Base-by-base conservation (phyloP, 352 stramenopile genomes). In the Phytophthora citricola region DNA sequence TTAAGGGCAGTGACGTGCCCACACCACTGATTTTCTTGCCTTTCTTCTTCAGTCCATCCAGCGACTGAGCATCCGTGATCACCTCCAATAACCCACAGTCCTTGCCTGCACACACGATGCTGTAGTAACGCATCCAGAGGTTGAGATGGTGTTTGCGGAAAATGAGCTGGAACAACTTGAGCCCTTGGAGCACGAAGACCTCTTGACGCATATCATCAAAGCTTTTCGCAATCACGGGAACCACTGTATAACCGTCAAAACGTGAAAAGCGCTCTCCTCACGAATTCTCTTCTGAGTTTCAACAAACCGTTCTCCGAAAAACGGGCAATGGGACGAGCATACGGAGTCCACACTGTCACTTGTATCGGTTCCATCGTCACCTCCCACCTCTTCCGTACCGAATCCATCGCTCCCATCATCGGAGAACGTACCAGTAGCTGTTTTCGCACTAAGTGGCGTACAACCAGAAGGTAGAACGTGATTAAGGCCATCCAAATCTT, bases 201-300 rank as follows among this genome's bases (percentile, higher is more conserved):
- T 99, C 97, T 75, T 99, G 97, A 5, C 97, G 81, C 73, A 99
- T 88, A 75, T 99, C 96, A 71, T 99, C 97, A 60, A 98, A 98
- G 20, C 92, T 98, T 75, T 99, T 99, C 3, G 98, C 93, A 73
- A 99, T 99, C 31, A 98, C 89, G 14, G 87, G 85, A 51, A 89
- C 69, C 22, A 98, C 69, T 46, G 97, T 85, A 89, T 90, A 98
- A 15, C 88, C 91, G 9, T 87, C 73, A 40, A 79, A 82, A 3
- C 76, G 73, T 36, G 83, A 69, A 54, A 90, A 1, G 59, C 58
- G 61, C 91, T 98, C 43, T 84, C 74, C 26, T 80, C 71, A 24
- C 81, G 81, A 32, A 98, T 83, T 14, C 94, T 85, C 15, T 83
- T 81, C 62, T 92, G 90, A 58, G 97, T 98, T 24, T 93, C 88